Evolutionary conservation across 2,329 filamentous ascomycete species (phyloP), one percentile per base, ranked within the genome.

Genomic region (Coniochaeta sp.): DNA sequence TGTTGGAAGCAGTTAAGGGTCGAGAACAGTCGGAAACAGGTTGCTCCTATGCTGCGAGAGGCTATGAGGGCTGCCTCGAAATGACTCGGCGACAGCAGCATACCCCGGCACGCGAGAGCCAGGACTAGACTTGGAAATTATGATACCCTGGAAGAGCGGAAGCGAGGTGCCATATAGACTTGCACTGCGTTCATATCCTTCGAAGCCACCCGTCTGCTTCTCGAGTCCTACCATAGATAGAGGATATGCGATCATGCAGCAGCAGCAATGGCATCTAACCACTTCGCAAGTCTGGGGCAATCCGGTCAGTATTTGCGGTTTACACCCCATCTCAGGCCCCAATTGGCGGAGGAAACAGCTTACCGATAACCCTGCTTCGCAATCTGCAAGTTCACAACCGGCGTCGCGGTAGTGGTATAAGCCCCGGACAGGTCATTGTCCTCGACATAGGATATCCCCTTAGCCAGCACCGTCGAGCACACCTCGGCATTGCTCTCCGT

Each of bases 1-100:
- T 83, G 85, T 26, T 93, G 90, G 90, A 77, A 74, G 65, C 90
- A 93, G 74, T 77, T 79, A 22, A 80, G 82, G 62, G 67, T 88
- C 47, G 81, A 81, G 52, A 76, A 83, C 60, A 88, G 85, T 66
- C 77, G 87, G 64, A 89, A 89, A 73, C 86, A 91, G 71, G 80
- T 93, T 28, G 87, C 84, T 34, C 84, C 89, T 14, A 77, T 89
- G 65, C 67, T 89, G 68, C 81, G 86, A 60, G 81, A 88, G 64
- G 80, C 78, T 0, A 76, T 86, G 69, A 74, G 72, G 65, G 65
- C 64, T 52, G 60, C 61, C 19, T 63, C 67, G n/a, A 72, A 64
- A 55, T 57, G 55, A 57, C 55, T 50, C 47, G 2, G 3, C 30
- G 24, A 17, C 24, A 30, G 47, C 19, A n/a, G n/a, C n/a, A n/a